A percentile compares a stretch with the other conserved stretches of the same genome.
Evolutionary conservation across 768 basidiomycete species (phyloP).

Genomic region (Collybia sp.): DNA sequence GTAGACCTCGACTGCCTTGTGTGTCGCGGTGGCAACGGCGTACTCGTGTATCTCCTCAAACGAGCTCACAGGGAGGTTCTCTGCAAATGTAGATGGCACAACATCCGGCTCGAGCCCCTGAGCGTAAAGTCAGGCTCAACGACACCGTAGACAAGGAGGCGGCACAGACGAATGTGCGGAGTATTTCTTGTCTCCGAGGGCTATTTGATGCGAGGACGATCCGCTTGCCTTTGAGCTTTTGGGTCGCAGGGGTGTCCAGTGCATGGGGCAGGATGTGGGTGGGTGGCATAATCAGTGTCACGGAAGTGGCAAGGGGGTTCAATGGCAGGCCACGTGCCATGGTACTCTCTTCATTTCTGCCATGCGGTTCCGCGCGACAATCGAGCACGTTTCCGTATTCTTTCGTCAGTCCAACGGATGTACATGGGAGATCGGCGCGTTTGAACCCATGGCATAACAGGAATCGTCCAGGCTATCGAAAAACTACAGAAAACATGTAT

Average conservation of each 20-base stretch:
- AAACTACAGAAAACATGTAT: slow-evolving; percentile 83
- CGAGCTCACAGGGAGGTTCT: slow-evolving; percentile 61
- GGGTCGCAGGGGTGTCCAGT: slow-evolving; percentile 51
- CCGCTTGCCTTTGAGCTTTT: slow-evolving; percentile 70
- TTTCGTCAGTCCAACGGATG: slow-evolving; percentile 30
- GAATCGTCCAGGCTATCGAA: slow-evolving; percentile 76
- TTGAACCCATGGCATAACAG: slow-evolving; percentile 28
- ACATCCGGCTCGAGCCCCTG: slow-evolving; percentile 39
- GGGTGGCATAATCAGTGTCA: slow-evolving; percentile 17
- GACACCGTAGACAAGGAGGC: not conserved
- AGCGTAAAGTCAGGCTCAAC: not conserved
- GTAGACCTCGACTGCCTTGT: slow-evolving; percentile 87
- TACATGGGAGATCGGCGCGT: not conserved
- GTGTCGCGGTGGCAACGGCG: slow-evolving; percentile 68
- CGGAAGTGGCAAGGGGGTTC: not conserved
- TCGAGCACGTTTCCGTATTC: slow-evolving; percentile 56
- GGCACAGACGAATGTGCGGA: slow-evolving; percentile 65
- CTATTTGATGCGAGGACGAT: slow-evolving; percentile 86
- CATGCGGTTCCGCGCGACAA: slow-evolving; percentile 62
- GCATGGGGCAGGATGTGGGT: slow-evolving; percentile 62
- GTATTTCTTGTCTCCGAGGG: slow-evolving; percentile 80
- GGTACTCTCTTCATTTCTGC: not conserved
- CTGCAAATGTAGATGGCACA: slow-evolving; percentile 58
- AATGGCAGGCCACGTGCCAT: not conserved
- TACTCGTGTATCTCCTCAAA: slow-evolving; percentile 75